Percentiles rank a stretch among this genome's conserved stretches.
These are phyloP conservation scores for Rubroboletus pulcherrimus DNA, from an alignment of 768 basidiomycete species.

Conservation along the genomic window DNA sequence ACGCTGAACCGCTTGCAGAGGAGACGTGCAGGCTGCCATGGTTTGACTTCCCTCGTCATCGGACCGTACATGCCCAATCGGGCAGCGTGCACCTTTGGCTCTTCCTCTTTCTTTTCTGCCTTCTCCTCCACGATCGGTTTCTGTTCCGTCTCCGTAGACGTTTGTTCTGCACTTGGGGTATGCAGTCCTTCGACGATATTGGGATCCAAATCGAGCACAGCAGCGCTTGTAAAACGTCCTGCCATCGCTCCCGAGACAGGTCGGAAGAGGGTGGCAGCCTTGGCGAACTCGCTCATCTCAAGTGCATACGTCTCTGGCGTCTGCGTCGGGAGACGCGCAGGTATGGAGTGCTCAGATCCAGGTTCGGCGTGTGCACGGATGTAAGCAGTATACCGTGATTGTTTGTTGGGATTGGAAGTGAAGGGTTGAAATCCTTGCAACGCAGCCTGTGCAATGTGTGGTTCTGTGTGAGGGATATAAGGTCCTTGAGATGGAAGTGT, in stretches of 20 bases:
- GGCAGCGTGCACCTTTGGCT: constrained; percentile 79
- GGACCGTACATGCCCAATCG: constrained; percentile 85
- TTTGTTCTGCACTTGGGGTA: constrained; percentile 43
- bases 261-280: constrained; percentile 85
- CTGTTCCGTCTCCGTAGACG: constrained; percentile 39
- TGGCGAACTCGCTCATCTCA: constrained; percentile 83
- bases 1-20: constrained; percentile 94
- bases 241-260: constrained; percentile 93
- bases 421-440: constrained; percentile 90
- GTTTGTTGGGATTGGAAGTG: constrained; percentile 68
- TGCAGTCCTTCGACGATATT: constrained; percentile 66
- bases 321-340: constrained; percentile 54
- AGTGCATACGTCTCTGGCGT: constrained; percentile 66
- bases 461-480: constrained; percentile 59
- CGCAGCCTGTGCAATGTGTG: constrained; percentile 82
- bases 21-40: constrained; percentile 80
- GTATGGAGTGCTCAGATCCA: constrained; percentile 41
- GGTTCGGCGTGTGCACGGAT: constrained; percentile 66
- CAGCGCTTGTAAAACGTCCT: constrained; percentile 84
- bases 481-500: constrained; percentile 28
- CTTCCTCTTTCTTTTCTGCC: constrained; percentile 51
- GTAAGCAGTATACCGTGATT: constrained; percentile 81
- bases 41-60: constrained; percentile 68
- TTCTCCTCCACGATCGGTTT: constrained; percentile 39
- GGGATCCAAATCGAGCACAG: constrained; percentile 63